Evolutionary conservation across 805 yeast genomes (phyloP).

Genomic region (Komagataella populi): DNA sequence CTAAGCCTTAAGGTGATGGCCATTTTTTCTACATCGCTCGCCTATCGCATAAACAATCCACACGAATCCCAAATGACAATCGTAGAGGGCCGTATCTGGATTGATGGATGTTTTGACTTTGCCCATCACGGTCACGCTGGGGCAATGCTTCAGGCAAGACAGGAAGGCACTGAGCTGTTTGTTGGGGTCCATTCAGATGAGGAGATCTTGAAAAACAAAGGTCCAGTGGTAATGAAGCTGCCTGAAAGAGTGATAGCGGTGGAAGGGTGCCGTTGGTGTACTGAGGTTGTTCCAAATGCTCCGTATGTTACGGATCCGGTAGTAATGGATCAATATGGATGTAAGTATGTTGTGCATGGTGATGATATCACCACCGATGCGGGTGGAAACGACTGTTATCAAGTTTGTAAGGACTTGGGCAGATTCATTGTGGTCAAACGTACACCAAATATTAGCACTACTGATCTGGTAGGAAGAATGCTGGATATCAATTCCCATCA

Average conservation of each 20-base stretch:
- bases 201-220: constrained; percentile 72
- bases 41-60: not conserved
- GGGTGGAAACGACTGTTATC: constrained; percentile 87
- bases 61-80: not conserved
- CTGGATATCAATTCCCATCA: constrained; percentile 46
- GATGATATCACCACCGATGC: constrained; percentile 97
- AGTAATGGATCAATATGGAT: constrained; percentile 60
- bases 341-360: constrained; percentile 94
- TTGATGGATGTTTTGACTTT: constrained; percentile 97
- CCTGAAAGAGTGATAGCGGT: constrained; percentile 78
- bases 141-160: constrained; percentile 87
- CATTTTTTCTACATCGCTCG: not conserved
- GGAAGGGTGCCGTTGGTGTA: constrained; percentile 82
- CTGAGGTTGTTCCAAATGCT: constrained; percentile 56
- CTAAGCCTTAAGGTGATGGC: not conserved
- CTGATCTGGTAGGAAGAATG: constrained; percentile 88
- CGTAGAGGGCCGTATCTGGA: constrained; percentile 54
- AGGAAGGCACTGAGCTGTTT: constrained; percentile 56
- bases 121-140: constrained; percentile 97
- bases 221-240: constrained; percentile 85
- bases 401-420: constrained; percentile 70
- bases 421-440: constrained; percentile 83
- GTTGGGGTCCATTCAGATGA: constrained; percentile 93
- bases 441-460: constrained; percentile 88
- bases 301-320: constrained; percentile 89